These are phyloP conservation scores for Ophiocordyceps sinensis DNA, from an alignment of 2,329 filamentous ascomycete genomes.

Conservation along the genomic window DNA sequence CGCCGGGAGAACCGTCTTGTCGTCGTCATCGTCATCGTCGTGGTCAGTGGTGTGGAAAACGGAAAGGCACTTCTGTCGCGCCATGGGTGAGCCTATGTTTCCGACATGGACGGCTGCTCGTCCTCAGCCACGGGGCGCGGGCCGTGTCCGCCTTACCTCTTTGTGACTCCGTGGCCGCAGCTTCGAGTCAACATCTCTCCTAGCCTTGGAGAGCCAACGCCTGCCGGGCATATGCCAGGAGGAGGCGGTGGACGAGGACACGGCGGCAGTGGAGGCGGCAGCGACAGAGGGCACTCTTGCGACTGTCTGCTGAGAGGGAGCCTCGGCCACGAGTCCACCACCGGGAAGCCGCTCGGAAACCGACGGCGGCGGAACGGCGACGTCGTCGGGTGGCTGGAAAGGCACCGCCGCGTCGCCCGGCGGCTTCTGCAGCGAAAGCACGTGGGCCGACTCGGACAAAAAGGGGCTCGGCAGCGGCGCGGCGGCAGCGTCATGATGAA, in stretches of 20 bases:
- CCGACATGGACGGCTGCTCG: slow-evolving; percentile 4
- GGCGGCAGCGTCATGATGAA: slow-evolving; percentile 1
- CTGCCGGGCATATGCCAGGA: background rate
- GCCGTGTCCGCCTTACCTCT: slow-evolving; percentile 2
- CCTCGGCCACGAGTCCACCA: background rate
- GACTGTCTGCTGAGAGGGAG: background rate
- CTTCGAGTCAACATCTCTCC: slow-evolving; percentile 10
- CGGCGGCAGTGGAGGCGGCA: background rate
- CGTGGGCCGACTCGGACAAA: slow-evolving; percentile 31
- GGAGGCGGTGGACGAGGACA: background rate
- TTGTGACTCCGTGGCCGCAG: slow-evolving; percentile 4
- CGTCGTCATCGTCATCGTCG: too few species aligned
- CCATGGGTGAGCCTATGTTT: too few species aligned
- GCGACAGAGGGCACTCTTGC: background rate
- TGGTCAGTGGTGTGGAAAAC: too few species aligned
- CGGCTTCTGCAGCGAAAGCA: slow-evolving; percentile 28
- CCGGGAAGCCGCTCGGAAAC: background rate
- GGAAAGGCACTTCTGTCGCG: too few species aligned
- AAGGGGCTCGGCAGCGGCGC: slow-evolving; percentile 24
- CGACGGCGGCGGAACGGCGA: background rate
- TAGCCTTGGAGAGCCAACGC: slow-evolving; percentile 8
- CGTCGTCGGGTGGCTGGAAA: slow-evolving; percentile 2
- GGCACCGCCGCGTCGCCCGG: slow-evolving; percentile 2
- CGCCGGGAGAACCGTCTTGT: too few species aligned
- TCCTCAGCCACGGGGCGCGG: background rate